Conservation (phyloP, 1,284 basidiomycete species). For the Sphagnurus paluster region DNA sequence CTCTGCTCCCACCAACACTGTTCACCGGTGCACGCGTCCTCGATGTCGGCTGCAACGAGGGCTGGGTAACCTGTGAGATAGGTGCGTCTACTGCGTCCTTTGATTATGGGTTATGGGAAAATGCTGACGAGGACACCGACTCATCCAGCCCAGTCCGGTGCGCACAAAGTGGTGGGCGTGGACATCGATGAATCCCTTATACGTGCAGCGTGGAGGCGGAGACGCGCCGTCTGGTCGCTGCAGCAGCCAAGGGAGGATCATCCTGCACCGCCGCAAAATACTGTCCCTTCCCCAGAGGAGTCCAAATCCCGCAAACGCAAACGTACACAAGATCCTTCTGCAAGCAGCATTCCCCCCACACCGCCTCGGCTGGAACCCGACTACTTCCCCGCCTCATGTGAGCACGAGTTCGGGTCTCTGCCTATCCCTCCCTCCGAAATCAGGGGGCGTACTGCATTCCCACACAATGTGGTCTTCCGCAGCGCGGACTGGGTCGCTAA, state of each 20-base stretch:
- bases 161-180: conserved; percentile 69
- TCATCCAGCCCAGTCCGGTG: conserved; percentile 67
- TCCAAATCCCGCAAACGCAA: conserved; percentile 6
- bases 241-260: conserved; percentile 42
- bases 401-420: conserved; percentile 71
- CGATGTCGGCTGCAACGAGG: conserved; percentile 84
- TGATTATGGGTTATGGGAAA: background rate
- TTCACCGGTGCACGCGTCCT: conserved; percentile 62
- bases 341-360: background rate
- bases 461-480: conserved; percentile 73
- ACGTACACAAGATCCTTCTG: conserved; percentile 23
- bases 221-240: conserved; percentile 68
- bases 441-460: conserved; percentile 48
- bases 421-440: conserved; percentile 54
- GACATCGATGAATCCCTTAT: conserved; percentile 79
- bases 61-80: conserved; percentile 79
- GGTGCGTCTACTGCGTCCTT: conserved; percentile 42
- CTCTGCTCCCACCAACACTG: conserved; percentile 52
- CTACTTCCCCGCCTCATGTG: conserved; percentile 75
- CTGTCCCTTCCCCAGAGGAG: background rate
- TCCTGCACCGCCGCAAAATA: too few species aligned
- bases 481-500: conserved; percentile 69
- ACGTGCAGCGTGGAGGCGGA: conserved; percentile 67
- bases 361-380: conserved; percentile 21
- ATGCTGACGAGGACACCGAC: too few species aligned